phyloP scores from a whole-genome alignment of 1,139 yeast species.

The Protomyces macrosporus region DNA sequence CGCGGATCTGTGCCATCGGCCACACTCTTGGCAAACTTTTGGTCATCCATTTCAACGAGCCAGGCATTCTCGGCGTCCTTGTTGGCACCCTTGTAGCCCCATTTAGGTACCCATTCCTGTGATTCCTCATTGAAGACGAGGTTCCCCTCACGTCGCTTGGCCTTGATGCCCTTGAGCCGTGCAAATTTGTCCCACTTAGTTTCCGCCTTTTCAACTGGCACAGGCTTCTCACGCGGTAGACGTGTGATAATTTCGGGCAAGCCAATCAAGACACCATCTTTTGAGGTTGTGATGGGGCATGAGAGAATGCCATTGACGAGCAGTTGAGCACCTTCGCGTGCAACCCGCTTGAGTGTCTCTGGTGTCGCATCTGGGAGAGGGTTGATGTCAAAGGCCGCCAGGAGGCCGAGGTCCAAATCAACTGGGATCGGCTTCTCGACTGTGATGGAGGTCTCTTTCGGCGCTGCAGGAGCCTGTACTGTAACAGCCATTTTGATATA shows the following conservation, averaged over 20 bases:
- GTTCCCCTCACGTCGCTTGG: slow-evolving; percentile 79
- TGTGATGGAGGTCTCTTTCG: slow-evolving; percentile 26
- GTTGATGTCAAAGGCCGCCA: slow-evolving; percentile 71
- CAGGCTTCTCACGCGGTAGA: slow-evolving; percentile 89
- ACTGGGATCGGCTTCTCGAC: slow-evolving; percentile 34
- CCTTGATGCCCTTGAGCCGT: slow-evolving; percentile 84
- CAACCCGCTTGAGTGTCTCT: slow-evolving; percentile 57
- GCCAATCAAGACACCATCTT: slow-evolving; percentile 72
- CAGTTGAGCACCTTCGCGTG: slow-evolving; percentile 90
- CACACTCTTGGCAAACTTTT: slow-evolving; percentile 34
- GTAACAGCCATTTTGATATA: background rate
- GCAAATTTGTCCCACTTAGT: slow-evolving; percentile 98
- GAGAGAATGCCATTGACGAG: slow-evolving; percentile 84
- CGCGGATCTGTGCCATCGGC: slow-evolving; percentile 25
- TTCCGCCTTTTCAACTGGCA: slow-evolving; percentile 86
- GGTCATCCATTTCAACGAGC: slow-evolving; percentile 90
- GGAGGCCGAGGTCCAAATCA: slow-evolving; percentile 64
- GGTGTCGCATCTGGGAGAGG: slow-evolving; percentile 50
- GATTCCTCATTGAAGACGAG: slow-evolving; percentile 81
- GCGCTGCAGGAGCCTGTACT: background rate
- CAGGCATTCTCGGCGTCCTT: slow-evolving; percentile 84
- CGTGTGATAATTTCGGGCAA: slow-evolving; percentile 79
- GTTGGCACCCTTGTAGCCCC: slow-evolving; percentile 96
- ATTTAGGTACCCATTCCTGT: slow-evolving; percentile 95
- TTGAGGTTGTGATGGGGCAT: slow-evolving; percentile 70